Conservation (phyloP, 805 yeast species). For the Lipomyces mesembrius region DNA sequence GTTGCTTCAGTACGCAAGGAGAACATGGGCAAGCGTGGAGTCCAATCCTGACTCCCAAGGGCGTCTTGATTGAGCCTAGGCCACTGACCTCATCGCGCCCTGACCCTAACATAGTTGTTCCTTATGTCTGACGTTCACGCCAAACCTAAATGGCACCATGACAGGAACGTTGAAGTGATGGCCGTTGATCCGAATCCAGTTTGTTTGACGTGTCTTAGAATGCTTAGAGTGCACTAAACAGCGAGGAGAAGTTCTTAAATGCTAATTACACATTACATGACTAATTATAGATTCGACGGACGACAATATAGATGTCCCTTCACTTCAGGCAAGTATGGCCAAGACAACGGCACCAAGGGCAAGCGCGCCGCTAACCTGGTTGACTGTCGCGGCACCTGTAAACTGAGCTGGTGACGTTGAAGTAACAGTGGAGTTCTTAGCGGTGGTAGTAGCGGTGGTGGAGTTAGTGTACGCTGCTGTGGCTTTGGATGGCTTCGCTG, state of each 20-base stretch:
- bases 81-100: too few species aligned
- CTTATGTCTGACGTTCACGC: too few species aligned
- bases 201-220: too few species aligned
- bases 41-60: too few species aligned
- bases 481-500: conserved; percentile 2
- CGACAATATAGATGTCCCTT: neutral
- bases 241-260: neutral
- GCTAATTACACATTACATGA: neutral
- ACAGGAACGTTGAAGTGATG: too few species aligned
- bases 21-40: too few species aligned
- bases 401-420: neutral
- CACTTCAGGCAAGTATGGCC: neutral
- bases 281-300: neutral
- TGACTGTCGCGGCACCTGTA: conserved; percentile 2
- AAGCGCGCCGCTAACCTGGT: conserved; percentile 5
- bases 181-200: too few species aligned
- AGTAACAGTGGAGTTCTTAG: neutral
- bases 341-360: neutral
- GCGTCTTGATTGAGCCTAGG: too few species aligned
- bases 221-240: too few species aligned
- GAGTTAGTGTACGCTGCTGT: neutral
- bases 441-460: neutral
- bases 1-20: too few species aligned
- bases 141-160: too few species aligned
- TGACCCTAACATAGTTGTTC: too few species aligned